These are phyloP conservation scores for Boletus pseudopeckii DNA, from an alignment of 768 basidiomycete genomes.

Conservation along the genomic window DNA sequence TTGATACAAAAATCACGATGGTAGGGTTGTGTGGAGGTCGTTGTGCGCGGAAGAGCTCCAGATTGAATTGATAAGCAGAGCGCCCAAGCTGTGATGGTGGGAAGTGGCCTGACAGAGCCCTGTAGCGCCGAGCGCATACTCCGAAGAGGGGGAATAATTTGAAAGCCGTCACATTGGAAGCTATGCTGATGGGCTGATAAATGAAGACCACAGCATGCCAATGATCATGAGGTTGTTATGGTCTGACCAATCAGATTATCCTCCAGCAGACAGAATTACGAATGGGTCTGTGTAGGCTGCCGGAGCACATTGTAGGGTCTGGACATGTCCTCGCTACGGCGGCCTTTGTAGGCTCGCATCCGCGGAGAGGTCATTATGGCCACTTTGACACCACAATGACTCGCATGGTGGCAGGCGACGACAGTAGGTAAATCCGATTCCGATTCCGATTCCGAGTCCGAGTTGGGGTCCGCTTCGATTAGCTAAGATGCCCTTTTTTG, in stretches of 20 bases:
- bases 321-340: too few species aligned
- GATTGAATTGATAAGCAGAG: background rate
- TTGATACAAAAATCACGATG: slow-evolving; percentile 32
- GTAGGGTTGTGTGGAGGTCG: too few species aligned
- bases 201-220: background rate
- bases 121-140: background rate
- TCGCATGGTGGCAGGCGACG: background rate
- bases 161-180: background rate
- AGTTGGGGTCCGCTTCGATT: slow-evolving; percentile 10
- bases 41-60: too few species aligned
- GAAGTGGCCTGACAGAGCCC: background rate
- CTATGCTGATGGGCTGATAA: background rate
- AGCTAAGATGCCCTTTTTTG: slow-evolving; percentile 18
- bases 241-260: background rate
- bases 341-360: background rate
- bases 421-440: background rate
- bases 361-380: background rate
- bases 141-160: background rate
- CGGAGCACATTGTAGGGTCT: background rate
- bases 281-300: background rate
- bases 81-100: too few species aligned
- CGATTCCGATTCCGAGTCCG: background rate
- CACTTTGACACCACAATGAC: background rate
- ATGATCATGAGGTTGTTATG: background rate
- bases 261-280: background rate